Conservation (phyloP, 768 basidiomycete genomes). For the Leccinellum luteum region DNA sequence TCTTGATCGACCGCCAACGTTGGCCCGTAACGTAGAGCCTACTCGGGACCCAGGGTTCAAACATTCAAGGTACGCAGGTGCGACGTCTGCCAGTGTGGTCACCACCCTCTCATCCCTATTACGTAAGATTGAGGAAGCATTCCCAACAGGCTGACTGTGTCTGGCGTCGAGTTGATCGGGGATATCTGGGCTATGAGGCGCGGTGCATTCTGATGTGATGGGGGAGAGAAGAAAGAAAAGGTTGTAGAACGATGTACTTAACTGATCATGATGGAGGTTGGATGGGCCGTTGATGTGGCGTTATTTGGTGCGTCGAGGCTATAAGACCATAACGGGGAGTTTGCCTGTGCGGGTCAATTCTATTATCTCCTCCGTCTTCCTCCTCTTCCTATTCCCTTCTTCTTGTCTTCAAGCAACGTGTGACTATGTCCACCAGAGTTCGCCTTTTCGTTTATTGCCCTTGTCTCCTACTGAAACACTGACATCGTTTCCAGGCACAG, state of each 20-base stretch:
- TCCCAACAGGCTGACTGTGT: not conserved
- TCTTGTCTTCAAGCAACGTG: no score
- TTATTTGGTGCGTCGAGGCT: constrained; percentile 22
- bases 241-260: not conserved
- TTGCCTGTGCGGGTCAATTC: not conserved
- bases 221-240: not conserved
- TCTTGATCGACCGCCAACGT: not conserved
- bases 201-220: not conserved
- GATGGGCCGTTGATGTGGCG: constrained; percentile 18
- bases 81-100: no score
- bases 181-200: not conserved
- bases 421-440: no score
- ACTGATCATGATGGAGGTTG: not conserved
- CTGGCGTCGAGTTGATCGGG: not conserved
- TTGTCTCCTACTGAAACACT: not conserved
- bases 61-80: not conserved
- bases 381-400: not conserved
- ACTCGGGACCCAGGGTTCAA: not conserved
- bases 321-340: constrained; percentile 16
- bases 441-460: not conserved
- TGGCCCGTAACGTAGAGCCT: not conserved
- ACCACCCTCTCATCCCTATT: not conserved
- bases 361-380: constrained; percentile 7
- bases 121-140: not conserved
- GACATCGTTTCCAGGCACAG: constrained; percentile 53